Evolutionary conservation across 1,284 basidiomycete species (phyloP).

Genomic region (Trametes hirsuta): DNA sequence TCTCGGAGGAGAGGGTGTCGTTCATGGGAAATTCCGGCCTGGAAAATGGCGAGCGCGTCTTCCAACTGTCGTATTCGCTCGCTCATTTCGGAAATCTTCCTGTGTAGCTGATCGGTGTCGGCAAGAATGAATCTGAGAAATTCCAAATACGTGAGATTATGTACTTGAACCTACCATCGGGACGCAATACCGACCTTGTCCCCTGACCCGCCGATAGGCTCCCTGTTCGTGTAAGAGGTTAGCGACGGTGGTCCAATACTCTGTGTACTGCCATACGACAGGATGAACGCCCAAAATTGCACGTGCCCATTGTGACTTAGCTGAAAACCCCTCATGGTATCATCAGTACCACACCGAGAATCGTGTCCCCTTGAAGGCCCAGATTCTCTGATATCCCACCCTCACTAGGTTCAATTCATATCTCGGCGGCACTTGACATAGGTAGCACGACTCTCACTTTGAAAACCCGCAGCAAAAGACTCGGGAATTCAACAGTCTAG

Average conservation of each 20-base stretch:
- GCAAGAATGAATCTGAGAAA: conserved; percentile 69
- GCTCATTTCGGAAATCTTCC: conserved; percentile 73
- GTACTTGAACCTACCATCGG: too few relatives aligned
- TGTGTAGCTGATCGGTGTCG: conserved; percentile 74
- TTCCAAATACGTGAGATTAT: conserved; percentile 1
- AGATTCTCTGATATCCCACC: too few relatives aligned
- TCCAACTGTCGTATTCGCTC: conserved; percentile 78
- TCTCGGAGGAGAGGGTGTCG: conserved; percentile 64
- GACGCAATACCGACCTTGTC: conserved; percentile 29
- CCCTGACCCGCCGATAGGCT: conserved; percentile 37
- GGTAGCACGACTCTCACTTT: too few relatives aligned
- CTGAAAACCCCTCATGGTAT: too few relatives aligned
- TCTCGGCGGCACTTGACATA: too few relatives aligned
- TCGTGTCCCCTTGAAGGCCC: too few relatives aligned
- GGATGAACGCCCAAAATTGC: too few relatives aligned
- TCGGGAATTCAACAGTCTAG: too few relatives aligned
- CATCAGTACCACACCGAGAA: too few relatives aligned
- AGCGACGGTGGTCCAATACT: conserved; percentile 34
- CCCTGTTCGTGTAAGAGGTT: conserved; percentile 54
- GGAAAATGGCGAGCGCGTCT: conserved; percentile 66
- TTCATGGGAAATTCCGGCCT: conserved; percentile 52
- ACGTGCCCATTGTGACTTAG: too few relatives aligned
- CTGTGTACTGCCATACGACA: neutral
- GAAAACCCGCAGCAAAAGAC: too few relatives aligned
- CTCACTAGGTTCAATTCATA: too few relatives aligned